Base-by-base conservation (phyloP, 192 early-diverging fungal species). In the Coemansia asiatica region DNA sequence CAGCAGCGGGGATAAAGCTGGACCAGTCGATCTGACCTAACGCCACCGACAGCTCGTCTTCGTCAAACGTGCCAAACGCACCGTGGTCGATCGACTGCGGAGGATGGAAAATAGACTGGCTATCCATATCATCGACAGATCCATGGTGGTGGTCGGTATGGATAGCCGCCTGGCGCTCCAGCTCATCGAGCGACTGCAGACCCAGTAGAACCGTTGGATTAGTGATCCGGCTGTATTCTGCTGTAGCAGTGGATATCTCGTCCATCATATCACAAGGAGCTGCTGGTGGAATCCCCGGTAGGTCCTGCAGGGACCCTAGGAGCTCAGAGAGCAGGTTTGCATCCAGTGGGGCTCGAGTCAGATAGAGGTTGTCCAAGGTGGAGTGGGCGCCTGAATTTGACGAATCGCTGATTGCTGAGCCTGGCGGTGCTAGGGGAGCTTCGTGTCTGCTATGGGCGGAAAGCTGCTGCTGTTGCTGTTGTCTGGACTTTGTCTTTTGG, bases 1-100 rank as follows among this genome's bases (percentile, higher is more conserved):
- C 13, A 27, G 33, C 51, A 1, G 33, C 19, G 22, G 57, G 57
- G 13, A 59, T 33, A 36, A 59, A 59, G n/a, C 10, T 36, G 2
- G 57, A 15, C 72, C 78, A 75, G 66, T 69, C 74, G 35, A 80
- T 71, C 56, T 80, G 78, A 62, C 71, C 72, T 31, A 80, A 66
- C 23, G 72, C 78, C 12, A 72, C 78, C 15, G 78, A 80, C 36
- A 80, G 65, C 51, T 80, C 78, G 0, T 58, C 76, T 55, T 79
- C 67, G 21, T 72, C 72, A 31, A 73, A 67, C 9, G 75, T 46
- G 0, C 63, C 75, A 2, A 72, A 36, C 18, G 64, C 68, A 18
- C 16, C 59, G 22, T 9, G 19, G 23, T 25, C 19, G 21, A 53
- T 22, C 50, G 22, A 25, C 35, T 36, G 35, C 35, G n/a, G n/a